Percentiles rank a stretch among this genome's conserved stretches.
These are phyloP conservation scores for Escallonia rubra DNA, from an alignment of 129 eudicot species.

Conservation along the genomic window DNA sequence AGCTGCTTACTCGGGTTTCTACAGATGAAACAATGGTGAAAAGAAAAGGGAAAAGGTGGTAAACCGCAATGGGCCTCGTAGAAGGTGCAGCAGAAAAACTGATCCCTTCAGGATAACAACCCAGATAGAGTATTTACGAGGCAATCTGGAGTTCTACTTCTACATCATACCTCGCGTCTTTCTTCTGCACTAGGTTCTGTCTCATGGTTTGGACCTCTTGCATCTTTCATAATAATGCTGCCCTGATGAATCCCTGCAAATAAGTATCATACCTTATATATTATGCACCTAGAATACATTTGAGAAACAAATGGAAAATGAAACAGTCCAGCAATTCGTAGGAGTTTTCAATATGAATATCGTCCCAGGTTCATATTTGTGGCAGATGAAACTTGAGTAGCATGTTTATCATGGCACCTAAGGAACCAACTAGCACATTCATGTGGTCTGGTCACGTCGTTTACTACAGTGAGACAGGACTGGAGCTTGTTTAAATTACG, in stretches of 20 bases:
- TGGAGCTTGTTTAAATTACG: too few species aligned
- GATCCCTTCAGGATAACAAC: background rate
- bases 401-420: too few species aligned
- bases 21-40: background rate
- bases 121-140: background rate
- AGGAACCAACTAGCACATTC: too few species aligned
- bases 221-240: conserved; percentile 15
- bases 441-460: too few species aligned
- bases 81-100: background rate
- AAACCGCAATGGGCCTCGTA: background rate
- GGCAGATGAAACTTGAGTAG: background rate
- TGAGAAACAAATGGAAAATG: background rate
- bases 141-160: background rate
- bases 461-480: too few species aligned
- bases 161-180: conserved; percentile 21
- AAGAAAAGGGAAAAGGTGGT: conserved; percentile 1
- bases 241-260: conserved; percentile 18
- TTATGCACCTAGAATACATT: too few species aligned
- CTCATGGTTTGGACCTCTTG: conserved; percentile 14
- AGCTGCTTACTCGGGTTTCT: background rate
- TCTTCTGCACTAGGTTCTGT: conserved; percentile 18
- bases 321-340: background rate
- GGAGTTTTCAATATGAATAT: background rate
- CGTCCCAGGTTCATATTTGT: background rate
- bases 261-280: background rate